Base-by-base conservation (phyloP, 176 grass and related monocot species). In the Alopecurus myosuroides region DNA sequence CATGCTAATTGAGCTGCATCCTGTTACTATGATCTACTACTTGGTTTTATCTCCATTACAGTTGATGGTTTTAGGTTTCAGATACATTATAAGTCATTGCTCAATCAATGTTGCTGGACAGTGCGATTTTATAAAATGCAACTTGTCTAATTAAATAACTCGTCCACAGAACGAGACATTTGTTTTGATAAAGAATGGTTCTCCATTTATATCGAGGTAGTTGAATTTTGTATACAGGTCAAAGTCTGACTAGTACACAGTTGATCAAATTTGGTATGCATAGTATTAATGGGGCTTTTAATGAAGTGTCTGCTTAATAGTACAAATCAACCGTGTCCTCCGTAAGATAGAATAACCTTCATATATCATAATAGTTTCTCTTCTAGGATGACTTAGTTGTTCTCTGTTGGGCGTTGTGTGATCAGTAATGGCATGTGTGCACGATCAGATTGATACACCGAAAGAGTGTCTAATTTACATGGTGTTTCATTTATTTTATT, bases 151-250 rank as follows among this genome's bases (percentile, higher is more conserved):
- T 77, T 81, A 46, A 76, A 46, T 81, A 79, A 85, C 29, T 69
- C 2, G 22, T 52, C 46, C 37, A 25, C 18, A n/a, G 46, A 50
- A 81, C 40, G 9, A 23, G 31, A 11, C 70, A 70, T 61, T 70
- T 89, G 26, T 82, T 89, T 74, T 77, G 49, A 50, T 36, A 42
- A 40, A 81, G 51, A 89, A 62, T 60, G 20, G 3, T 62, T 45
- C 41, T 36, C 72, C 50, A 40, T 33, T 89, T 76, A 30, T 61
- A 85, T 89, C 62, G 55, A 81, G 40, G 31, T 0, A 60, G 29
- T 62, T 74, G 34, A 77, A 62, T 20, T 76, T 70, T 89, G 29
- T 66, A 76, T 15, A 57, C 20, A 81, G 68, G 40, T 81, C 70
- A 83, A 78, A 13, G 15, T 35, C 33, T 78, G 67, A 74, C 12